Percentiles rank a stretch among this genome's conserved stretches.
Conservation (phyloP, 306 rosid genomes). For the Senna tora region DNA sequence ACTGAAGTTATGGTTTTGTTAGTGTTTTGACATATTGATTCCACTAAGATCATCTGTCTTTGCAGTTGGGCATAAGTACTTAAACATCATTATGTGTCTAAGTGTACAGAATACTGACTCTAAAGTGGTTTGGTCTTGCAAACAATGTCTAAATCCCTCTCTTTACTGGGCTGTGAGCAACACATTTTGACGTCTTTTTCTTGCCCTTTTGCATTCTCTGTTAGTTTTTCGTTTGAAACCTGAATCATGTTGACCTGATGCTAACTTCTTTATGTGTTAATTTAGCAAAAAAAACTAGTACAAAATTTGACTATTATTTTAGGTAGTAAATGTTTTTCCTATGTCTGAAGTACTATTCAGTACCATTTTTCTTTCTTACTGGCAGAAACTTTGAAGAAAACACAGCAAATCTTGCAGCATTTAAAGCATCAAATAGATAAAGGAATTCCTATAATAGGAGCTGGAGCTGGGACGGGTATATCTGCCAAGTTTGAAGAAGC, state of each 20-base stretch:
- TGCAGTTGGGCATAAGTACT: not conserved
- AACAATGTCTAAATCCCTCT: conserved; percentile 21
- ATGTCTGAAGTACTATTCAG: conserved; percentile 10
- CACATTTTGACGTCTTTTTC: conserved; percentile 1
- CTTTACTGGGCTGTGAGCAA: conserved; percentile 9
- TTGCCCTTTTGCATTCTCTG: not conserved
- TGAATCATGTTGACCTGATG: conserved; percentile 30
- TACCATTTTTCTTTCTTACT: conserved; percentile 32
- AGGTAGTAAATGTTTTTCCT: conserved; percentile 1
- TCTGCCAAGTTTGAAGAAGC: conserved; percentile 98
- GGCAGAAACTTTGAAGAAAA: conserved; percentile 79
- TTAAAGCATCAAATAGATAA: conserved; percentile 65
- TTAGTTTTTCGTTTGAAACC: not conserved
- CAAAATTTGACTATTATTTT: not conserved
- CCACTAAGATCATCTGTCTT: not conserved
- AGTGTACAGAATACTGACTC: conserved; percentile 12
- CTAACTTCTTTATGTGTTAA: conserved; percentile 30
- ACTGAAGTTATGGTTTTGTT: not conserved
- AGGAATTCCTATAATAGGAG: conserved; percentile 83
- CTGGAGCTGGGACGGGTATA: conserved; percentile 96
- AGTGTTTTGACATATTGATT: not conserved
- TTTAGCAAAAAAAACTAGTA: not conserved
- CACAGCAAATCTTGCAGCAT: conserved; percentile 66
- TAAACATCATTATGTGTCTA: not conserved
- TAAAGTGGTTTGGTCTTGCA: conserved; percentile 20